Evolutionary conservation across 768 basidiomycete species (phyloP), one percentile per base, ranked within the genome.

Genomic region (Naganishia antarctica): DNA sequence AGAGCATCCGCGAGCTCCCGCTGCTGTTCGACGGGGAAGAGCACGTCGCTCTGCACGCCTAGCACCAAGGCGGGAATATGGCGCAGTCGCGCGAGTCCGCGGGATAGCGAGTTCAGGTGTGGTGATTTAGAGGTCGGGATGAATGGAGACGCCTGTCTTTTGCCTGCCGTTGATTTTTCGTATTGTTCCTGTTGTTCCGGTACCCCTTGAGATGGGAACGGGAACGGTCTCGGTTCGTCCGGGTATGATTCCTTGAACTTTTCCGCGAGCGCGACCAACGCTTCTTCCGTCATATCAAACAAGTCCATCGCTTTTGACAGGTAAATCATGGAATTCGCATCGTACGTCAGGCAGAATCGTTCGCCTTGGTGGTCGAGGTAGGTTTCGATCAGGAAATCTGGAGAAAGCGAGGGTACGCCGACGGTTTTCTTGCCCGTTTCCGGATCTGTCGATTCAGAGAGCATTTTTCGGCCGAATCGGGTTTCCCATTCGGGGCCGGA

Each of bases 401-500:
- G 93, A 72, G 93, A 96, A 0, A 99, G 82, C 0, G 87, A 86
- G 5, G 94, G 94, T 9, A 76, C 70, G 13, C 69, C 71, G 62
- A 67, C 28, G 21, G 23, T 32, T 29, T 37, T 61, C 15, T 45
- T 29, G n/a, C 60, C 45, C 15, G 80, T 73, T 2, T 69, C 68
- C 21, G 67, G 66, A 25, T 66, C 62, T 48, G 65, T 68, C 6
- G 65, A 41, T 45, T 74, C 76, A 4, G 71, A 74, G 2, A 76
- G 60, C 76, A 79, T 79, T 28, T 73, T 62, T 7, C 94, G 86
- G 0, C 89, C 92, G 73, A 99, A 99, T n/a, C 96, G 88, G 69
- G 87, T 83, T 78, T 99, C 96, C 96, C 96, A 99, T 78, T 99
- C 96, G 6, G 96, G 96, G 0, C 96, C 96, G 13, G 96, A 98